These are phyloP conservation scores for Aspergillus kassunensis DNA, from an alignment of 495 filamentous ascomycete species.

Conservation along the genomic window DNA sequence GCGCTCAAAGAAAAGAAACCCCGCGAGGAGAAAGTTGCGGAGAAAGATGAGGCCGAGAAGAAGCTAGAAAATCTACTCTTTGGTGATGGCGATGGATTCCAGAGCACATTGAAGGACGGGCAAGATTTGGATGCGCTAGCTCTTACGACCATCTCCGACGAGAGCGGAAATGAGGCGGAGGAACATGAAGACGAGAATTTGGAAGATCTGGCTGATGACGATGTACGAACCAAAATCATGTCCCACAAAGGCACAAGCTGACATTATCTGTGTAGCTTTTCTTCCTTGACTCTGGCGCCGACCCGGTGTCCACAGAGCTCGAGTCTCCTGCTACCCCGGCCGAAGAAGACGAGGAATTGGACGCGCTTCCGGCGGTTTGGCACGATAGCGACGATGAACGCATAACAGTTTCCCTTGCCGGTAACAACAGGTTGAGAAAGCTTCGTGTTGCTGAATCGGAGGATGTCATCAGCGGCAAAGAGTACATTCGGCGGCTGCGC, in stretches of 20 bases:
- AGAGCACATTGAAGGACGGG: conserved; percentile 56
- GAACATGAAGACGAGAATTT: conserved; percentile 29
- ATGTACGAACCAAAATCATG: conserved; percentile 42
- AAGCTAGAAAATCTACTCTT: conserved; percentile 84
- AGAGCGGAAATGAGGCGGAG: conserved; percentile 29
- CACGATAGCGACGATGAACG: conserved; percentile 94
- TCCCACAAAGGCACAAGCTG: conserved; percentile 14
- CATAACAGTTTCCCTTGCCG: conserved; percentile 73
- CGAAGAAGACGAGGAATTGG: conserved; percentile 33
- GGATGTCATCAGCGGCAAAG: conserved; percentile 78
- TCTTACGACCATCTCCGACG: conserved; percentile 31
- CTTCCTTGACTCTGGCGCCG: conserved; percentile 62
- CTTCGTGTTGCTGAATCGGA: conserved; percentile 74
- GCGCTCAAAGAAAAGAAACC: conserved; percentile 31
- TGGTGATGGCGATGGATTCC: conserved; percentile 77
- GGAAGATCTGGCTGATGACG: conserved; percentile 56
- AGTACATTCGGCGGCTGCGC: conserved; percentile 76
- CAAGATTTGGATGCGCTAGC: conserved; percentile 32
- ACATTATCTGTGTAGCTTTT: conserved; percentile 50
- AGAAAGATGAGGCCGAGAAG: conserved; percentile 76
- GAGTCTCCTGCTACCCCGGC: conserved; percentile 29
- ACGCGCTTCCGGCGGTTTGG: conserved; percentile 60
- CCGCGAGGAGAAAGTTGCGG: conserved; percentile 44
- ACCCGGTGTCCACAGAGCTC: conserved; percentile 42
- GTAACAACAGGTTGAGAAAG: conserved; percentile 70